Evolutionary conservation across 257 asterid species (phyloP), one percentile per base, ranked within the genome.

Genomic region (Henckelia pumila): DNA sequence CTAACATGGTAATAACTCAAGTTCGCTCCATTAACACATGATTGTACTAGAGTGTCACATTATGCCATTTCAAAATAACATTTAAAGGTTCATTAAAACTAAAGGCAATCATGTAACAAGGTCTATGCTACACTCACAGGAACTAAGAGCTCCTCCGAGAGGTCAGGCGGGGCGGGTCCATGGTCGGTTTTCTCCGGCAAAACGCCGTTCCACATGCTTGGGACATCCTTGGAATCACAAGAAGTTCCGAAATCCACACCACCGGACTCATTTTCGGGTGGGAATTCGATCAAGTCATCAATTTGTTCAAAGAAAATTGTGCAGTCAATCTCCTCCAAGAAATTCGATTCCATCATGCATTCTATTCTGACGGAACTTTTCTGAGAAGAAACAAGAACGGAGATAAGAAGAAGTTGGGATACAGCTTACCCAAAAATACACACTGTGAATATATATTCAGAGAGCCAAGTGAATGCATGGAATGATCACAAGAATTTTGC

Each of bases 251-350:
- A 62, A 22, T 73, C 67, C 17, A 56, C 82, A 57, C 79, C 85
- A 49, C 70, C 81, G 70, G 78, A 71, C 24, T 85, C 96, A 65
- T 71, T 86, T 33, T 87, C 96, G 0, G 86, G 75, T 7, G 99
- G 99, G 28, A 91, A 94, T 20, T 94, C 92, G 24, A 91, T 81
- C 71, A 94, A 79, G 71, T 94, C 99, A 64, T 94, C 99, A 49
- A 94, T 79, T 77, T 94, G 94, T 63, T 91, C 98, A 69, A 91
- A 91, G 76, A 87, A 91, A 89, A 77, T 84, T 10, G 80, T 87
- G 20, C 95, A 85, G 73, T 88, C 98, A 6, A 82, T 76, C 59
- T 91, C 98, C 59, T 91, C 98, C 56, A 67, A 60, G 73, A 77
- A 77, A 69, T 80, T 86, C 58, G 95, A 73, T 68, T 71, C 93